phyloP scores from a whole-genome alignment of 805 yeast species.

The Schizosaccharomyces cryophilus region DNA sequence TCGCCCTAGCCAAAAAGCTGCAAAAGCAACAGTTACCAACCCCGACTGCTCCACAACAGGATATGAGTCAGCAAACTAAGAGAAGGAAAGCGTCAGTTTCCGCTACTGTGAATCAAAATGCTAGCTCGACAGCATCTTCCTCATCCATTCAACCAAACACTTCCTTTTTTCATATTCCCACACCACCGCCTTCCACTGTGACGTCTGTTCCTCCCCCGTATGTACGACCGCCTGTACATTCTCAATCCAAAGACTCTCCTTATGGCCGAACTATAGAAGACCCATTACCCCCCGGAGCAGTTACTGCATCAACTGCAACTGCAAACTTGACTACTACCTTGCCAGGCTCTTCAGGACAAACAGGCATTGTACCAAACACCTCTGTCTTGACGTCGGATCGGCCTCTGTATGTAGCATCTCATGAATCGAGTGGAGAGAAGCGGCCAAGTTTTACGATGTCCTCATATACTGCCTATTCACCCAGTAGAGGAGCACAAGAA shows the following conservation, averaged over 20 bases:
- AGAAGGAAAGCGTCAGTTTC: neutral
- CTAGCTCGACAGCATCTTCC: neutral
- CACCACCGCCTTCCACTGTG: neutral
- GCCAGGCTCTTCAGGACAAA: neutral
- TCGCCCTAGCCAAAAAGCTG: constrained; percentile 7
- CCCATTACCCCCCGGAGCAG: neutral
- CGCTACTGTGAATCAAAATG: too few relatives aligned
- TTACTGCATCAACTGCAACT: neutral
- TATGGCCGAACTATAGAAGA: neutral
- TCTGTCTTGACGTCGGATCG: neutral
- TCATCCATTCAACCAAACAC: neutral
- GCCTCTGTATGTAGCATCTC: neutral
- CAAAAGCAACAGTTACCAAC: neutral
- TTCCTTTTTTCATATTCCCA: neutral
- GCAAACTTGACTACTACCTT: neutral
- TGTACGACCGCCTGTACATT: neutral
- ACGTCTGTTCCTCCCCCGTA: neutral
- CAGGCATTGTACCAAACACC: neutral
- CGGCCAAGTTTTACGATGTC: neutral
- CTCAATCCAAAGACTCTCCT: neutral
- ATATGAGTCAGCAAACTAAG: neutral
- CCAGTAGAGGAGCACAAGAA: too few relatives aligned
- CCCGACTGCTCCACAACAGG: neutral
- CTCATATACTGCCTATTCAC: too few relatives aligned
- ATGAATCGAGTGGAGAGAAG: neutral